A percentile compares a stretch with the other conserved stretches of the same genome.
phyloP scores from a whole-genome alignment of 176 grass and related monocot genomes.

The Poa pratensis region DNA sequence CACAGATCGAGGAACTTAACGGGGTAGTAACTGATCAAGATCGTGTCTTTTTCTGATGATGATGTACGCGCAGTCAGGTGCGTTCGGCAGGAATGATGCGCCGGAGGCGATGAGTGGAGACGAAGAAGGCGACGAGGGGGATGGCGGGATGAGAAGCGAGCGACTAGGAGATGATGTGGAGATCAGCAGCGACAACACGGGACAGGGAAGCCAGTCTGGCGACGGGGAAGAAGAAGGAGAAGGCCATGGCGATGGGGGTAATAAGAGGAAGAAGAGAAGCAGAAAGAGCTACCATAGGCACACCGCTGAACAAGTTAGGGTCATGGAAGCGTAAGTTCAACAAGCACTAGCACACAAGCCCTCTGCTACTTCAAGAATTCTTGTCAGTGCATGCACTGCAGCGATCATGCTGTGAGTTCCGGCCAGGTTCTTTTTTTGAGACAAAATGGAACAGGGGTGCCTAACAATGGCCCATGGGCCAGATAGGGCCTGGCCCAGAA shows the following conservation, averaged over 20 bases:
- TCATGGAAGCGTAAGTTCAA: conserved; percentile 80
- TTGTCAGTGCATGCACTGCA: not conserved
- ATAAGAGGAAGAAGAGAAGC: conserved; percentile 54
- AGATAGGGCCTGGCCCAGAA: not conserved
- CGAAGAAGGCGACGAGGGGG: conserved; percentile 52
- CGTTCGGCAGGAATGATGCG: conserved; percentile 51
- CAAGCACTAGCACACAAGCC: not conserved
- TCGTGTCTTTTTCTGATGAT: not conserved
- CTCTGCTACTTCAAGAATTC: not conserved
- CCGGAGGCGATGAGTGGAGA: conserved; percentile 34
- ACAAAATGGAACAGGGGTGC: too few species aligned
- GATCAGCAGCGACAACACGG: conserved; percentile 68
- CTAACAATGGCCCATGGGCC: not conserved
- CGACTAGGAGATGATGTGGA: conserved; percentile 32
- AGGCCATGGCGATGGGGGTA: conserved; percentile 30
- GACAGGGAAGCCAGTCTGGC: conserved; percentile 39
- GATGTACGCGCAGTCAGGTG: conserved; percentile 57
- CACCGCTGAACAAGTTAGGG: conserved; percentile 65
- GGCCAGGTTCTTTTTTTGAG: not conserved
- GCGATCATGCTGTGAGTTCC: conserved; percentile 4
- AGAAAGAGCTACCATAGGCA: conserved; percentile 74
- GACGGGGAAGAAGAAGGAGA: conserved; percentile 50
- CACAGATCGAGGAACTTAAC: not conserved
- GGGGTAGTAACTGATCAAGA: not conserved
- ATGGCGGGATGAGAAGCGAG: conserved; percentile 2